Evolutionary conservation across 2,329 filamentous ascomycete species (phyloP).

Genomic region (Exophiala sp.): DNA sequence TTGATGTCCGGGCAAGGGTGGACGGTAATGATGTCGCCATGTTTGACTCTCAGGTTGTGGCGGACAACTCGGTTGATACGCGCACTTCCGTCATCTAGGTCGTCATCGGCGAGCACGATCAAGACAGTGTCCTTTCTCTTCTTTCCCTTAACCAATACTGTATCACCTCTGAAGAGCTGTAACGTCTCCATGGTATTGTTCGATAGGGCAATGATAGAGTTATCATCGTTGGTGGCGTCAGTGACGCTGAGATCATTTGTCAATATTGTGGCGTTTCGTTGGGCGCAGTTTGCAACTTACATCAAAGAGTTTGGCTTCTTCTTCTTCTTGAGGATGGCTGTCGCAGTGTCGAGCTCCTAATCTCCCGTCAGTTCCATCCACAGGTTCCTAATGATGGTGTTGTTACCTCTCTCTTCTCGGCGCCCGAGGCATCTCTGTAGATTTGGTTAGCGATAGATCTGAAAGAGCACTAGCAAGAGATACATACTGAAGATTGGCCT

Average conservation of each 20-base stretch:
- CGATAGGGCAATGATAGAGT: constrained; percentile 96
- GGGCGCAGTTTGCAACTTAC: constrained; percentile 51
- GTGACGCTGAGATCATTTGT: constrained; percentile 66
- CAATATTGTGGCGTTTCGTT: constrained; percentile 10
- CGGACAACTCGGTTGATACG: constrained; percentile 98
- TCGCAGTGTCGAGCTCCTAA: constrained; percentile 84
- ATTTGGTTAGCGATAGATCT: constrained; percentile 20
- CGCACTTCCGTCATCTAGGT: constrained; percentile 93
- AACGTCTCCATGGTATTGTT: constrained; percentile 99
- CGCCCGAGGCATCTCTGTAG: constrained; percentile 78
- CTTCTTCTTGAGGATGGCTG: constrained; percentile 99
- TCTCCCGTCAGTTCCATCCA: constrained; percentile 27
- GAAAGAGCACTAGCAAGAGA: constrained; percentile 8
- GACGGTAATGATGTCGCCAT: constrained; percentile 95
- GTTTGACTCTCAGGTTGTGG: constrained; percentile 97
- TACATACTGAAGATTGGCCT: constrained; percentile 76
- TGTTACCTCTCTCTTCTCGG: constrained; percentile 77
- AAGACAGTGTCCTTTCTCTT: constrained; percentile 99
- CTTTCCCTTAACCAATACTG: constrained; percentile 97
- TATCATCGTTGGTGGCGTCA: constrained; percentile 98
- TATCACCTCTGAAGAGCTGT: constrained; percentile 97
- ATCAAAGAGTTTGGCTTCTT: constrained; percentile 99
- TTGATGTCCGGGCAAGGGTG: constrained; percentile 99
- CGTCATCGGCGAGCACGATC: constrained; percentile 95
- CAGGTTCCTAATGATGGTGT: constrained; percentile 29